Percentiles rank a stretch among this genome's conserved stretches.
Evolutionary conservation across 805 yeast species (phyloP).

Genomic region (Barnettozyma siamensis): DNA sequence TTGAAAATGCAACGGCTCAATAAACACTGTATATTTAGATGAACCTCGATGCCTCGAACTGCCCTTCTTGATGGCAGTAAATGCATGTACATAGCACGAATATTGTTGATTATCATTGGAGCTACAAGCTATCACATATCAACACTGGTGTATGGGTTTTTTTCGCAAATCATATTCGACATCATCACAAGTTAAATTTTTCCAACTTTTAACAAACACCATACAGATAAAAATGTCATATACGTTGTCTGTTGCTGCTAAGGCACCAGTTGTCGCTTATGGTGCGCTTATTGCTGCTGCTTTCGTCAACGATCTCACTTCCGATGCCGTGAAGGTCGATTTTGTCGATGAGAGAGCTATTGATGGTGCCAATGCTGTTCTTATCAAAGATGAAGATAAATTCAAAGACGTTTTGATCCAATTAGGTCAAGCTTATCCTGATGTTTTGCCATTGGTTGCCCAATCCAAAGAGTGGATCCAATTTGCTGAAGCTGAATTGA

Average conservation of each 20-base stretch:
- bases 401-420: slow-evolving; percentile 35
- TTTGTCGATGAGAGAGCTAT: slow-evolving; percentile 70
- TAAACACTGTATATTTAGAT: too few relatives aligned
- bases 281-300: slow-evolving; percentile 74
- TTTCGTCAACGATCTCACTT: slow-evolving; percentile 51
- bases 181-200: too few relatives aligned
- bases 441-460: slow-evolving; percentile 28
- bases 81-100: too few relatives aligned
- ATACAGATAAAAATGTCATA: slow-evolving; percentile 32
- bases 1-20: too few relatives aligned
- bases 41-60: too few relatives aligned
- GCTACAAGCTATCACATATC: too few relatives aligned
- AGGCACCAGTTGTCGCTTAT: slow-evolving; percentile 80
- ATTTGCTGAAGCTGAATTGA: slow-evolving; percentile 60
- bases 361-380: slow-evolving; percentile 37
- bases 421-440: slow-evolving; percentile 50
- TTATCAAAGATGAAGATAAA: slow-evolving; percentile 34
- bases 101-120: too few relatives aligned
- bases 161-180: too few relatives aligned
- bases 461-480: slow-evolving; percentile 58
- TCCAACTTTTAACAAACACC: too few relatives aligned
- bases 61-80: too few relatives aligned
- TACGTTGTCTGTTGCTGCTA: slow-evolving; percentile 67
- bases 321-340: slow-evolving; percentile 50
- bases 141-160: too few relatives aligned